Percentiles rank a stretch among this genome's conserved stretches.
These are phyloP conservation scores for Priceomyces fermenticarens DNA, from an alignment of 805 yeast species.

Conservation along the genomic window DNA sequence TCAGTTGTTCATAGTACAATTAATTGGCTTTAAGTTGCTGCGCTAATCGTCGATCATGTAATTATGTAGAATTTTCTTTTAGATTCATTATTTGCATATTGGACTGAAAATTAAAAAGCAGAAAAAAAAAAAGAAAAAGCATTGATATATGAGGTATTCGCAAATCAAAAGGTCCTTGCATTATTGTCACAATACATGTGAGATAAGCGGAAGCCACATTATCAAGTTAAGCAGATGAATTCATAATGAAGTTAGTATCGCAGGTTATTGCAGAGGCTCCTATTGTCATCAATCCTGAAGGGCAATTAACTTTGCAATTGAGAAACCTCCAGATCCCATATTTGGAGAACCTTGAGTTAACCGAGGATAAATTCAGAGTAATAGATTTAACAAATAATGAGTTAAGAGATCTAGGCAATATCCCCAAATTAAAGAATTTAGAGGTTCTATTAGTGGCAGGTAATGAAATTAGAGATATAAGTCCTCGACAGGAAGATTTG, in stretches of 20 bases:
- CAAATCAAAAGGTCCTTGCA: no score
- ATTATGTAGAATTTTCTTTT: no score
- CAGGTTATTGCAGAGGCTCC: conserved; percentile 28
- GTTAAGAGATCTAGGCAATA: conserved; percentile 49
- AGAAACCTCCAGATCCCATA: conserved; percentile 29
- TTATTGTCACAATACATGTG: no score
- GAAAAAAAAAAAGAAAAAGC: no score
- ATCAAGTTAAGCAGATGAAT: neutral
- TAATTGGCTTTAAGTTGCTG: neutral
- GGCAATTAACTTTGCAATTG: conserved; percentile 32
- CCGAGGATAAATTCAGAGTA: conserved; percentile 39
- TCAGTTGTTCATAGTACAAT: no score
- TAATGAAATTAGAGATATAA: conserved; percentile 52
- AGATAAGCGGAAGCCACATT: no score
- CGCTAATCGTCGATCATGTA: no score
- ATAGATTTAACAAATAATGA: conserved; percentile 79
- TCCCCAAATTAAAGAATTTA: conserved; percentile 43
- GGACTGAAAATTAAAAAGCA: no score
- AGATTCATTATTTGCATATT: no score
- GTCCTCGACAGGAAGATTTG: conserved; percentile 21
- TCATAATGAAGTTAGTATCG: conserved; percentile 34
- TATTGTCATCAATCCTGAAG: conserved; percentile 31
- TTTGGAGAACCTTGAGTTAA: conserved; percentile 34
- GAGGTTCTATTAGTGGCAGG: conserved; percentile 58
- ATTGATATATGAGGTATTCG: no score